Base-by-base conservation (phyloP, 192 early-diverging fungal genomes). In the Backusella parvicylindrica region DNA sequence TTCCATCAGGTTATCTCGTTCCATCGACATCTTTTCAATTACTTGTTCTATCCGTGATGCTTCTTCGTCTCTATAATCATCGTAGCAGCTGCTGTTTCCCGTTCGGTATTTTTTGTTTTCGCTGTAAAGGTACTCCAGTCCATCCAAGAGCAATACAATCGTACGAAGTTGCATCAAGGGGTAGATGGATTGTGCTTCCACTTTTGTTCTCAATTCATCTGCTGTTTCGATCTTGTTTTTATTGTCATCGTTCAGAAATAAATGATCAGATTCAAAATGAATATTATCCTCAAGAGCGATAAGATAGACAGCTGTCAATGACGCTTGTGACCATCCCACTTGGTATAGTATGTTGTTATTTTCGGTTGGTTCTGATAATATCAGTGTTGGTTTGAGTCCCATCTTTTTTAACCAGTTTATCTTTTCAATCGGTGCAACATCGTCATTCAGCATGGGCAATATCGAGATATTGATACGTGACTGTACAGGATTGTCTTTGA, bases 401-500 rank as follows among this genome's bases (percentile, higher is more conserved):
- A 78, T 75, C 3, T 79, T 38, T 0, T 72, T 78, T n/a, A 83
- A 72, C 30, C 75, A 82, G 12, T 77, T 70, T 15, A 74, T 66
- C 77, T 83, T 85, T 26, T 78, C 73, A 40, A 63, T 63, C n/a
- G 77, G 49, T 50, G 79, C 75, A 12, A 70, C 37, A 33, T 79
- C 78, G 26, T 76, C 79, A 65, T 80, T 69, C 28, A 81, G 33
- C 36, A 81, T 68, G n/a, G 79, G 75, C 12, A 41, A 12, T 2
- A 76, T 2, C 68, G 86, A 65, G 71, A 76, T 5, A 30, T 28
- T 36, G 76, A 65, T 23, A 56, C 81, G 63, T 66, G 47, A 47
- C n/a, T 68, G 47, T 2, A 70, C 82, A 1, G 83, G 82, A 64
- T 93, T 92, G 43, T 89, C 79, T 0, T 56, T 68, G 11, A 91